phyloP scores from a whole-genome alignment of 108 stramenopile genomes.

The Pseudonitzschia delicatissima region DNA sequence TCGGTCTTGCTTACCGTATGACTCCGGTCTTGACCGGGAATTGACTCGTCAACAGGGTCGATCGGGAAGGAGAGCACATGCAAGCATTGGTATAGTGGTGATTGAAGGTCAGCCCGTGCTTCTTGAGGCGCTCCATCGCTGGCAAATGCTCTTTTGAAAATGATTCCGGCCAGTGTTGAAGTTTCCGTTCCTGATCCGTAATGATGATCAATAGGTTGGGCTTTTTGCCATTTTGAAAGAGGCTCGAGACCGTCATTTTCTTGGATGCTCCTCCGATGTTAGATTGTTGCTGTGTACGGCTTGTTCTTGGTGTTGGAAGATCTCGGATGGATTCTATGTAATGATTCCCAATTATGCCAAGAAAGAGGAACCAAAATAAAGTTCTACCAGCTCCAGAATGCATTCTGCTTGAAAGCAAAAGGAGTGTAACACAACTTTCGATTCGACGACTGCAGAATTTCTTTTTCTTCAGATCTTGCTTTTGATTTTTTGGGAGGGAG shows the following conservation, averaged over 20 bases:
- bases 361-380: no score
- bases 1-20: conserved; percentile 9
- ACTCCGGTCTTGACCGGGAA: conserved; percentile 33
- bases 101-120: conserved; percentile 22
- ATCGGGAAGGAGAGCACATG: conserved; percentile 34
- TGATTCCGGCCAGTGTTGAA: conserved; percentile 28
- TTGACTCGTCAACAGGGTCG: conserved; percentile 37
- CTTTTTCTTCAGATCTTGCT: no score
- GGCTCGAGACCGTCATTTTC: conserved; percentile 12
- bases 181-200: conserved; percentile 58
- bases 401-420: no score
- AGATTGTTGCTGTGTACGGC: no score
- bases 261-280: no score
- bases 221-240: conserved; percentile 22
- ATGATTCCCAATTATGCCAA: no score
- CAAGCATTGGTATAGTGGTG: conserved; percentile 44
- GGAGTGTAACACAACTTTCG: no score
- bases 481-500: no score
- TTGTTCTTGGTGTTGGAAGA: no score
- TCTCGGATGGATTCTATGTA: no score
- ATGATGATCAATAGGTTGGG: conserved; percentile 58
- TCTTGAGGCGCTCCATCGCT: conserved; percentile 39
- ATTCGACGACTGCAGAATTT: no score
- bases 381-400: no score
- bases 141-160: conserved; percentile 29